These are phyloP conservation scores for Pseudonitzschia delicatissima DNA, from an alignment of 108 stramenopile genomes.

Conservation along the genomic window DNA sequence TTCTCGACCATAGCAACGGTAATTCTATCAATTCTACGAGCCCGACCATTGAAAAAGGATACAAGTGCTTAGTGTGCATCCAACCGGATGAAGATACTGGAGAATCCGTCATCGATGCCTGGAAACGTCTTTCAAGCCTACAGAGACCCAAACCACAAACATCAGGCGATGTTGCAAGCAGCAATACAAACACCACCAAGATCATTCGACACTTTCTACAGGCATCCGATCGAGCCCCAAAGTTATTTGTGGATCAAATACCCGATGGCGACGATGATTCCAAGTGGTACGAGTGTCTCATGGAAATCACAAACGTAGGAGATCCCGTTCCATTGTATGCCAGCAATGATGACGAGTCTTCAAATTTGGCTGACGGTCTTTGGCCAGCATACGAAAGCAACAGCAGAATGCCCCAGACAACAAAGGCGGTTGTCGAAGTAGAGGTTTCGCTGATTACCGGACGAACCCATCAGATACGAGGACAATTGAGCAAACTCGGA, in stretches of 20 bases:
- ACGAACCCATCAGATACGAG: conserved; percentile 88
- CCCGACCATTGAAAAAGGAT: conserved; percentile 56
- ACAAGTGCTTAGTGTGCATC: conserved; percentile 77
- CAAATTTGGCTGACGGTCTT: neutral
- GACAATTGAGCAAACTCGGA: conserved; percentile 70
- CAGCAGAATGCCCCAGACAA: conserved; percentile 36
- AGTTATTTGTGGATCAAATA: conserved; percentile 37
- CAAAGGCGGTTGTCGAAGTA: conserved; percentile 62
- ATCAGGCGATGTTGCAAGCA: conserved; percentile 12
- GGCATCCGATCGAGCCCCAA: conserved; percentile 67
- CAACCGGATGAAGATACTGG: conserved; percentile 1
- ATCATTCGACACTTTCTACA: conserved; percentile 72
- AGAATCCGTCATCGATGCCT: conserved; percentile 20
- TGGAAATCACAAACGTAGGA: conserved; percentile 55
- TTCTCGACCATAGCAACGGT: neutral
- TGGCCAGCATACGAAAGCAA: conserved; percentile 5
- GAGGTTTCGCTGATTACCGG: conserved; percentile 77
- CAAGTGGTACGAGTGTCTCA: conserved; percentile 71
- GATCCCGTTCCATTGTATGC: conserved; percentile 19
- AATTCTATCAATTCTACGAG: neutral
- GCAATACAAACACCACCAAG: neutral
- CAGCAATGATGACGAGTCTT: neutral
- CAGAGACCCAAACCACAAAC: conserved; percentile 1
- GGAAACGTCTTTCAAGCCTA: conserved; percentile 30
- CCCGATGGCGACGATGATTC: conserved; percentile 15